Evolutionary conservation across 2,329 filamentous ascomycete species (phyloP), one percentile per base, ranked within the genome.

Genomic region (Cladophialophora chaetospira): DNA sequence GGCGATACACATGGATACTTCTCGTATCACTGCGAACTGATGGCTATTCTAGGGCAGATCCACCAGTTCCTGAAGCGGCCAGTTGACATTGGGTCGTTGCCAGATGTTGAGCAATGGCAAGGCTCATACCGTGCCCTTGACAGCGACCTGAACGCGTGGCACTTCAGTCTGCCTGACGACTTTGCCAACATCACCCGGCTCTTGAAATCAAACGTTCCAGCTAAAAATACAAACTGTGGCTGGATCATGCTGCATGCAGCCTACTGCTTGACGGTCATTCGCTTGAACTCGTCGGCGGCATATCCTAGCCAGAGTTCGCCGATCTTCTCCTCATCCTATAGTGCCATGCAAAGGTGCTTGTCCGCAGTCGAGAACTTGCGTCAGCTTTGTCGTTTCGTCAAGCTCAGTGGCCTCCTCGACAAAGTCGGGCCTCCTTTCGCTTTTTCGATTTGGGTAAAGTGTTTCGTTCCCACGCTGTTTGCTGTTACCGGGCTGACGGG

Each of bases 241-340:
- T 91, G 91, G 88, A 85, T 96, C 48, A 96, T 96, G 87, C 79
- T 96, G 26, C 92, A 96, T 69, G 88, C 89, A 3, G 91, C 91
- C 0, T 96, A 92, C 68, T 89, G 95, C 71, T 95, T 91, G 79
- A 88, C 91, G 43, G 86, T 96, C 6, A 96, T 97, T 65, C 86
- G 92, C 31, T 80, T 96, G 21, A 91, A 96, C 74, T 96, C 91
- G 0, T 96, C 91, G 1, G 91, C 92, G 4, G 92, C 91, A 1
- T 97, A 96, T 71, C 92, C 92, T 3, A 95, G 91, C 3, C 94
- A 89, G 3, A 82, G 89, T 28, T 96, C 90, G 1, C 87, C 88
- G 10, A 92, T 96, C 50, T 97, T 96, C 74, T 92, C 89, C 0
- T 89, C 91, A 0, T 95, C 89, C 0, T 95, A 90, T 71, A 89